Evolutionary conservation across 179 eudicot genomes (phyloP).

Genomic region (Silene vulgaris): DNA sequence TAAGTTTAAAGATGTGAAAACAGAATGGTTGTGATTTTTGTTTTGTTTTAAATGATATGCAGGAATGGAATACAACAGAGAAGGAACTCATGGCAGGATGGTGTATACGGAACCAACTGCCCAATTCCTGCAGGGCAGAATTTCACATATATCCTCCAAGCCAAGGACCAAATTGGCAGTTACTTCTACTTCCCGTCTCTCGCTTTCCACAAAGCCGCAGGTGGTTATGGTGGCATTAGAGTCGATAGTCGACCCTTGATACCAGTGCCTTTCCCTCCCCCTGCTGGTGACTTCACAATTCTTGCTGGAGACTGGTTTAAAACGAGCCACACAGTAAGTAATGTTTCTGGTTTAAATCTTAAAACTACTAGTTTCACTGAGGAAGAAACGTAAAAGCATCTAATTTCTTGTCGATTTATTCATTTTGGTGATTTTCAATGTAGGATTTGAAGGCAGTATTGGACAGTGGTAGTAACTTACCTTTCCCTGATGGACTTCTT

Average conservation of each 20-base stretch:
- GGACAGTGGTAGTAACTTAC: conserved; percentile 31
- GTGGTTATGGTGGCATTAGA: conserved; percentile 41
- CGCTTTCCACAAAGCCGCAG: conserved; percentile 43
- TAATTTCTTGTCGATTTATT: background rate
- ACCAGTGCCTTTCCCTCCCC: conserved; percentile 39
- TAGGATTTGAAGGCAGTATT: conserved; percentile 33
- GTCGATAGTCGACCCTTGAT: conserved; percentile 39
- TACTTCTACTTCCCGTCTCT: conserved; percentile 41
- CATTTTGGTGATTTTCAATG: background rate
- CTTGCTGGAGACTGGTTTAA: conserved; percentile 44
- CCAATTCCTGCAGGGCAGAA: conserved; percentile 40
- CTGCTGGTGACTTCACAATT: conserved; percentile 37
- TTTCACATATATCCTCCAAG: conserved; percentile 37
- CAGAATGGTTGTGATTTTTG: background rate
- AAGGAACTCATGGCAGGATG: conserved; percentile 44
- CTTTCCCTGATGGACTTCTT: conserved; percentile 38
- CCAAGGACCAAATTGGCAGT: conserved; percentile 41
- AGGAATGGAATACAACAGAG: conserved; percentile 42
- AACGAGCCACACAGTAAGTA: conserved; percentile 35
- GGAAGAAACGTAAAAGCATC: too few species aligned
- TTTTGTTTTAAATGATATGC: background rate
- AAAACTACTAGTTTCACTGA: background rate
- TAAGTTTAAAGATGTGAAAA: background rate
- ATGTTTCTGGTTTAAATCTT: background rate
- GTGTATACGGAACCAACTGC: conserved; percentile 37